phyloP scores from a whole-genome alignment of 345 rosid species.

The Camelina sativa region DNA sequence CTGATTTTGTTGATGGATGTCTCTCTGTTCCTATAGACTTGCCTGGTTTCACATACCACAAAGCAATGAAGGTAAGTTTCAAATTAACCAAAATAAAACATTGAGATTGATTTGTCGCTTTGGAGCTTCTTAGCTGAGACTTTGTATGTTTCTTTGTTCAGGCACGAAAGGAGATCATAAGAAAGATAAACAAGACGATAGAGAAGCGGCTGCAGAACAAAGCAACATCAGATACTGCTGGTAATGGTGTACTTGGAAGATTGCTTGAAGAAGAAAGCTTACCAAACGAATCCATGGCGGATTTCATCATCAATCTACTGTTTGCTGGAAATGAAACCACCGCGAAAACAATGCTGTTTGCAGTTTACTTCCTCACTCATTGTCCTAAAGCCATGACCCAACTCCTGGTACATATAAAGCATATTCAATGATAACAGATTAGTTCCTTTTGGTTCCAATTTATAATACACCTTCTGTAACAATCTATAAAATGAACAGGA shows the following conservation, averaged over 20 bases:
- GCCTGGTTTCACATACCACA: conserved; percentile 76
- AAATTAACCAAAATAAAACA: neutral
- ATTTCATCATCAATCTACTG: conserved; percentile 80
- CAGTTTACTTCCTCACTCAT: conserved; percentile 74
- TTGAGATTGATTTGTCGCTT: neutral
- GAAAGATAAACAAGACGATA: conserved; percentile 61
- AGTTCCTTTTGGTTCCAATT: conserved; percentile 6
- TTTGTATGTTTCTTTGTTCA: conserved; percentile 23
- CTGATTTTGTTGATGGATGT: conserved; percentile 88
- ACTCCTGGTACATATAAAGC: conserved; percentile 51
- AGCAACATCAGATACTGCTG: conserved; percentile 31
- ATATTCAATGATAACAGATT: neutral
- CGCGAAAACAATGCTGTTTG: conserved; percentile 82
- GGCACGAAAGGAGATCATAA: conserved; percentile 76
- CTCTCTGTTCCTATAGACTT: conserved; percentile 79
- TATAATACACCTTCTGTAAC: conserved; percentile 3
- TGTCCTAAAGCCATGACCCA: conserved; percentile 67
- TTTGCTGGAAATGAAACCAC: conserved; percentile 96
- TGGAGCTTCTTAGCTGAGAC: conserved; percentile 15
- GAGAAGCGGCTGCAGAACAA: conserved; percentile 46
- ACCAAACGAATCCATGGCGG: conserved; percentile 66
- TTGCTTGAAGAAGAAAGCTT: conserved; percentile 72
- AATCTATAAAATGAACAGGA: conserved; percentile 52
- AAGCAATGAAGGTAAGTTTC: conserved; percentile 68
- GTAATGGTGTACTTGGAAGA: conserved; percentile 69